A percentile compares a stretch with the other conserved stretches of the same genome.
phyloP scores from a whole-genome alignment of 257 asterid genomes.

The Parsonsia alboflavescens region DNA sequence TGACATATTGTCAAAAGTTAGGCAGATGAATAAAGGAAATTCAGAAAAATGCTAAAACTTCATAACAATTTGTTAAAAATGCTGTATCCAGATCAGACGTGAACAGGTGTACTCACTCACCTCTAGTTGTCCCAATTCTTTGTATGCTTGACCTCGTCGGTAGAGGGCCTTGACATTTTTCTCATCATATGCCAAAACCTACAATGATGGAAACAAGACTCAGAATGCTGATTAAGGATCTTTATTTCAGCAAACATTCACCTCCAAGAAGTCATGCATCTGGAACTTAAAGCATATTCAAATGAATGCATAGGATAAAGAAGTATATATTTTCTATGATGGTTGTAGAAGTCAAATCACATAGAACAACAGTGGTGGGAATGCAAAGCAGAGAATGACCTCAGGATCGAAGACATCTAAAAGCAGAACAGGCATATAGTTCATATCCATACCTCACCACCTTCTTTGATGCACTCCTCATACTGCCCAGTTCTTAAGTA shows the following conservation, averaged over 20 bases:
- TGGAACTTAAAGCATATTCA: neutral
- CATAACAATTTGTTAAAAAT: neutral
- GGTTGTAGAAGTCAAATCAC: neutral
- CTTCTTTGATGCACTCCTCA: conserved; percentile 76
- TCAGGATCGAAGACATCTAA: conserved; percentile 15
- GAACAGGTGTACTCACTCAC: conserved; percentile 53
- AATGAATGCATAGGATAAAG: neutral
- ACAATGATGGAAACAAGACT: conserved; percentile 23
- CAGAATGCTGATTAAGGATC: neutral
- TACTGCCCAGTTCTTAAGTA: conserved; percentile 74
- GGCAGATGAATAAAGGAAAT: neutral
- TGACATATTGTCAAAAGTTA: conserved; percentile 28
- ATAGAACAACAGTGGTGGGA: neutral
- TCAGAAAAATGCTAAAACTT: conserved; percentile 1
- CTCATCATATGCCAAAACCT: conserved; percentile 72
- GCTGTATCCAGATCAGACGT: conserved; percentile 10
- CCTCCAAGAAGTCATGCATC: conserved; percentile 3
- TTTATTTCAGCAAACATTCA: conserved; percentile 7
- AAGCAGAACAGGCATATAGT: neutral
- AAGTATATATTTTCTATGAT: neutral
- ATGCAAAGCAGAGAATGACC: neutral
- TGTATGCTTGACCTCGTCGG: conserved; percentile 91
- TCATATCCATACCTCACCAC: conserved; percentile 69
- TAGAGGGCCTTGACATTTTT: conserved; percentile 86
- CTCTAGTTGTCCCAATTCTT: conserved; percentile 57